Conservation (phyloP, 176 grass and related monocot species). For the Carex parvula region DNA sequence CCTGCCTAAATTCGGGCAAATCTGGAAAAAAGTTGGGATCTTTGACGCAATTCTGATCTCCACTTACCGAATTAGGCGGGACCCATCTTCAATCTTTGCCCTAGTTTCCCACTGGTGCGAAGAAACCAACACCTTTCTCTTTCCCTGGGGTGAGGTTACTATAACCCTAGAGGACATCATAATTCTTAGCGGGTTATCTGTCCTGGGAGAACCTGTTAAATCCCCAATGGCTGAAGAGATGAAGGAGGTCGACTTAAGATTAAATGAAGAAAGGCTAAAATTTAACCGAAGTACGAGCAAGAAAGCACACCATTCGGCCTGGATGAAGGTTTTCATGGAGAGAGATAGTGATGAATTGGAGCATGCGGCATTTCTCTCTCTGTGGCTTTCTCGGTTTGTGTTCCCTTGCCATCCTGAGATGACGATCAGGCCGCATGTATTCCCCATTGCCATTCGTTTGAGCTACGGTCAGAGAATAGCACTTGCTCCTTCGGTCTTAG, state of each 20-base stretch:
- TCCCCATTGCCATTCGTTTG: no score
- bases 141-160: slow-evolving; percentile 90
- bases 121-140: slow-evolving; percentile 56
- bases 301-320: slow-evolving; percentile 89
- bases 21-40: slow-evolving; percentile 67
- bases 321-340: slow-evolving; percentile 74
- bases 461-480: no score
- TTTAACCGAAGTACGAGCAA: slow-evolving; percentile 86
- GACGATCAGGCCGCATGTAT: no score
- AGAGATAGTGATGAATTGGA: slow-evolving; percentile 42
- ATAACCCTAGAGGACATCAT: slow-evolving; percentile 61
- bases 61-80: slow-evolving; percentile 55
- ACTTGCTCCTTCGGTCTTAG: no score
- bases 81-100: slow-evolving; percentile 42
- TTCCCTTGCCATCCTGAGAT: no score
- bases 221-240: slow-evolving; percentile 45
- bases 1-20: slow-evolving; percentile 37
- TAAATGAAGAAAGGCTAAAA: slow-evolving; percentile 56
- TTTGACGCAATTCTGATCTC: slow-evolving; percentile 57
- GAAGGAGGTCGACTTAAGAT: slow-evolving; percentile 44
- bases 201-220: slow-evolving; percentile 43
- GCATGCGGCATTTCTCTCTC: slow-evolving; percentile 75
- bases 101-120: slow-evolving; percentile 65
- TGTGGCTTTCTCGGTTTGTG: no score
- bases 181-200: slow-evolving; percentile 50